Percentiles rank a stretch among this genome's conserved stretches.
These are phyloP conservation scores for Alternaria sp. DNA, from an alignment of 2,329 filamentous ascomycete genomes.

Conservation along the genomic window DNA sequence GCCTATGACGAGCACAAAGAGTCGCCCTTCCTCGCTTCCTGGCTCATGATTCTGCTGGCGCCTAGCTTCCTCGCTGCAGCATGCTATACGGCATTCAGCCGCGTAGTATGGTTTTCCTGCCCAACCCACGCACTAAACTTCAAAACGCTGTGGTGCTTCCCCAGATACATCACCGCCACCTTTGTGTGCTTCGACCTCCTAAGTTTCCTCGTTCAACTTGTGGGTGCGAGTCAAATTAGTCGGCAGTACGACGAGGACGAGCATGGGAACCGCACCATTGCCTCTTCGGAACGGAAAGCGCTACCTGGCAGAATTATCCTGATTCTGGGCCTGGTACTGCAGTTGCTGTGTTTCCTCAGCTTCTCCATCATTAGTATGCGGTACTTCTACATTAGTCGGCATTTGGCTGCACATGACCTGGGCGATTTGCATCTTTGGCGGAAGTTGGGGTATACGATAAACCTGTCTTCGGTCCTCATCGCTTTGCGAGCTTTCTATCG, in stretches of 20 bases:
- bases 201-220: conserved; percentile 58
- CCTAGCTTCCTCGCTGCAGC: conserved; percentile 61
- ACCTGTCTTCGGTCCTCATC: conserved; percentile 42
- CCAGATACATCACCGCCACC: conserved; percentile 57
- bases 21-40: conserved; percentile 53
- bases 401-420: conserved; percentile 44
- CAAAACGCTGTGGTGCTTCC: conserved; percentile 54
- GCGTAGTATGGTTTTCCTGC: conserved; percentile 56
- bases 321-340: conserved; percentile 59
- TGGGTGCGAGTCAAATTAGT: conserved; percentile 56
- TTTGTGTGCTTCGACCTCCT: conserved; percentile 61
- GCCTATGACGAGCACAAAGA: conserved; percentile 44
- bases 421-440: conserved; percentile 51
- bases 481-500: conserved; percentile 63
- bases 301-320: conserved; percentile 49
- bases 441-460: conserved; percentile 47
- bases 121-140: conserved; percentile 53
- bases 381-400: conserved; percentile 45
- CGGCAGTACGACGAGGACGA: conserved; percentile 42
- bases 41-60: conserved; percentile 59
- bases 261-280: conserved; percentile 54
- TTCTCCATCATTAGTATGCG: conserved; percentile 56
- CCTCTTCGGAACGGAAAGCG: conserved; percentile 40
- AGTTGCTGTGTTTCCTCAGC: conserved; percentile 61
- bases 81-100: conserved; percentile 60